phyloP scores from a whole-genome alignment of 2,329 filamentous ascomycete species.

The Aquanectria penicillioides region DNA sequence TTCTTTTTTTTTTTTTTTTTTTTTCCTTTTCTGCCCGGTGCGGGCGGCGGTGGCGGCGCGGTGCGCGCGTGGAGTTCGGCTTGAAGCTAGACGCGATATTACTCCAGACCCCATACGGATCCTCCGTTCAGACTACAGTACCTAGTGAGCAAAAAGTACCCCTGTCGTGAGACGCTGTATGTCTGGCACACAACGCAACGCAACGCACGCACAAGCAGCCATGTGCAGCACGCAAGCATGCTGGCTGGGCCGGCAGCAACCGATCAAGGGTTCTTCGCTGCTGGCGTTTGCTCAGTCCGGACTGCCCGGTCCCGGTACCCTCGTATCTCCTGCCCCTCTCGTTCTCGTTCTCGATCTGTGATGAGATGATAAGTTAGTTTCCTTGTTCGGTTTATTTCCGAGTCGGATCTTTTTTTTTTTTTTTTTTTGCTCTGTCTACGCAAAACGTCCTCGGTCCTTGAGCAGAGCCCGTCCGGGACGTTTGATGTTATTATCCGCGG shows the following conservation, averaged over 20 bases:
- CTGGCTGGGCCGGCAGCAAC: slow-evolving; percentile 1
- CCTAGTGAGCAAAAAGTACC: too few relatives aligned
- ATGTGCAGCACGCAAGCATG: neutral
- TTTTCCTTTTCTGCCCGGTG: neutral
- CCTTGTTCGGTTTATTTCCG: too few relatives aligned
- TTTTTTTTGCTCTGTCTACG: too few relatives aligned
- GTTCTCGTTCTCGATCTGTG: too few relatives aligned
- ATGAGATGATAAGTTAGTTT: too few relatives aligned
- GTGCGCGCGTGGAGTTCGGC: slow-evolving; percentile 6
- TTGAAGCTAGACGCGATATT: neutral
- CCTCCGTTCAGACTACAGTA: neutral
- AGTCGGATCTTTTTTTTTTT: too few relatives aligned
- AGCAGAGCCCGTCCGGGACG: too few relatives aligned
- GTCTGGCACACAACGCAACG: slow-evolving; percentile 12
- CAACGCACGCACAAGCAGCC: neutral
- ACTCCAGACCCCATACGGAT: neutral
- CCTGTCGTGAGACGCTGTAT: slow-evolving; percentile 14
- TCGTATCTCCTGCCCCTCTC: neutral
- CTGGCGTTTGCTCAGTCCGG: neutral
- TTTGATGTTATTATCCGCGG: too few relatives aligned
- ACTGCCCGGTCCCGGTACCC: neutral
- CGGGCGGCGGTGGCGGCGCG: slow-evolving; percentile 19
- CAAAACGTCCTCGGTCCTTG: too few relatives aligned
- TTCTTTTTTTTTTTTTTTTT: neutral
- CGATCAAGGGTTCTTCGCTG: neutral